phyloP scores from a whole-genome alignment of 1,284 basidiomycete species.

The Tilletia setariae region DNA sequence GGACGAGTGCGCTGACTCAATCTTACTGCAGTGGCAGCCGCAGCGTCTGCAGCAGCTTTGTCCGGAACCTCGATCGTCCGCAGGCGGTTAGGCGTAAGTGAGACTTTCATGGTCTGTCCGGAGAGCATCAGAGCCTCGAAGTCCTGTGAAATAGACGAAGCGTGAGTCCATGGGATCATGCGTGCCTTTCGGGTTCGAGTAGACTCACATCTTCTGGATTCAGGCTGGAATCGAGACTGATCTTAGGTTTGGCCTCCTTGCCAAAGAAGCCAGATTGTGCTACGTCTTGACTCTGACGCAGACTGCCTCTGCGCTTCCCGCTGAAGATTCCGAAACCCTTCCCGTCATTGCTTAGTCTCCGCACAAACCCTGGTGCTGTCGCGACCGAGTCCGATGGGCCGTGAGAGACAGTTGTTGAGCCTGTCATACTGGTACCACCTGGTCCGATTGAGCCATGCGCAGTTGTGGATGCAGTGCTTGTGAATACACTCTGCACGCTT shows the following conservation, averaged over 20 bases:
- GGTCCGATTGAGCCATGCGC: slow-evolving; percentile 6
- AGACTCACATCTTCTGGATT: slow-evolving; percentile 27
- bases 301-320: slow-evolving; percentile 37
- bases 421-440: background rate
- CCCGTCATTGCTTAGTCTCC: slow-evolving; percentile 30
- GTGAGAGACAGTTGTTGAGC: slow-evolving; percentile 5
- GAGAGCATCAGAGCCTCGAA: slow-evolving; percentile 46
- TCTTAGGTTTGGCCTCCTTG: slow-evolving; percentile 15
- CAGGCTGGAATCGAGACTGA: slow-evolving; percentile 21
- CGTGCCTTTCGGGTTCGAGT: background rate
- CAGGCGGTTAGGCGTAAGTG: slow-evolving; percentile 69
- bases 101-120: slow-evolving; percentile 63
- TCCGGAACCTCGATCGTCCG: slow-evolving; percentile 39
- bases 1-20: slow-evolving; percentile 9
- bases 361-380: slow-evolving; percentile 21
- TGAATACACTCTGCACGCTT: slow-evolving; percentile 11
- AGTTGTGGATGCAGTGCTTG: background rate
- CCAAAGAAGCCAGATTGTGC: slow-evolving; percentile 18
- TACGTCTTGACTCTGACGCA: slow-evolving; percentile 34
- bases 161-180: background rate
- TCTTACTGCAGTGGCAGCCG: background rate
- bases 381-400: slow-evolving; percentile 9
- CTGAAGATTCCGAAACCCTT: slow-evolving; percentile 30
- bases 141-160: slow-evolving; percentile 21
- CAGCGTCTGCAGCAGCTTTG: slow-evolving; percentile 2